Conservation (phyloP, 371 early-diverging fungal genomes). For the Mortierella sp. region DNA sequence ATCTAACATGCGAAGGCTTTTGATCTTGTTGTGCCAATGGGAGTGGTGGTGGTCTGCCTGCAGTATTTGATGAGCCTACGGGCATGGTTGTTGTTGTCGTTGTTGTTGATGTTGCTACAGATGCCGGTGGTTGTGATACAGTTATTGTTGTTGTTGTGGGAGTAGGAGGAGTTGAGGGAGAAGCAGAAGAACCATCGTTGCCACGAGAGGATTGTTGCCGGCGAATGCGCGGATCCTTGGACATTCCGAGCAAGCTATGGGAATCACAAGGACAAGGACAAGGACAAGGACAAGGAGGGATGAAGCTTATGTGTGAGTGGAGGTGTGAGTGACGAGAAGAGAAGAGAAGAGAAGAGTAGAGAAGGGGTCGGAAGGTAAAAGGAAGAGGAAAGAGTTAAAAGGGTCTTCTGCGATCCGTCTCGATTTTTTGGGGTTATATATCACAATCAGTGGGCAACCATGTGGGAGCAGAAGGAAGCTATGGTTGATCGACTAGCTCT, state of each 20-base stretch:
- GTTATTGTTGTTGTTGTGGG: not conserved
- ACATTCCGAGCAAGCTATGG: not conserved
- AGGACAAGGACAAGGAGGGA: not conserved
- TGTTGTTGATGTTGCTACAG: not conserved
- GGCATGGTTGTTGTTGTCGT: not conserved
- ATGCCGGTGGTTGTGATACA: not conserved
- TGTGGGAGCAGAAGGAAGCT: no score
- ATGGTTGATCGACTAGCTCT: no score
- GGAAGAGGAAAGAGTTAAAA: not conserved
- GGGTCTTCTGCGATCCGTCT: not conserved
- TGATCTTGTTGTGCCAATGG: not conserved
- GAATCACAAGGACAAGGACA: not conserved
- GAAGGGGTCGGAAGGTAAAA: no score
- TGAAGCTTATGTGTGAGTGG: not conserved
- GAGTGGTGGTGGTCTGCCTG: not conserved
- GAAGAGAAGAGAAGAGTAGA: not conserved
- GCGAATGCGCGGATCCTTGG: conserved; percentile 1
- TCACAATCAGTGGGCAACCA: no score
- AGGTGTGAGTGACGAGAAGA: not conserved
- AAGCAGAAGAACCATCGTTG: not conserved
- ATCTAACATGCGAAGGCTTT: not conserved
- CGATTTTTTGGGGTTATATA: no score
- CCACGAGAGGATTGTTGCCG: not conserved
- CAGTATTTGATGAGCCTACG: not conserved
- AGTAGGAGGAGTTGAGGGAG: not conserved